These are phyloP conservation scores for Marasmius tenuissimus DNA, from an alignment of 1,284 basidiomycete species.

Conservation along the genomic window DNA sequence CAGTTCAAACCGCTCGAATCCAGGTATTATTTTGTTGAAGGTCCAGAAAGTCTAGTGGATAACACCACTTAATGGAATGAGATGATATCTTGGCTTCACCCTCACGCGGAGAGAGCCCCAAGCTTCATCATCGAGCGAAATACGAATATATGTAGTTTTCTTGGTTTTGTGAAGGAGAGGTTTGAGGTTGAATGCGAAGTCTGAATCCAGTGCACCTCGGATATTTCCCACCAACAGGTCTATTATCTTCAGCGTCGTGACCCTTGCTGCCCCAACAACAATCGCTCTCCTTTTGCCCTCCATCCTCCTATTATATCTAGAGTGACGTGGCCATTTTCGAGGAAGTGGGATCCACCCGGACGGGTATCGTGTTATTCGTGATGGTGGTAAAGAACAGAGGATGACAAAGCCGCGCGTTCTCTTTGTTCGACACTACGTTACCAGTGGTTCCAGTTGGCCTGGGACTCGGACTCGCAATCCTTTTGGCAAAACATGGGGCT, in stretches of 20 bases:
- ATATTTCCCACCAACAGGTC: too few species aligned
- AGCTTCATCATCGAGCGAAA: too few species aligned
- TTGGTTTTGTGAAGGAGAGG: too few species aligned
- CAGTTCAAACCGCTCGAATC: too few species aligned
- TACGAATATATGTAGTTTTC: too few species aligned
- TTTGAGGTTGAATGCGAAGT: too few species aligned
- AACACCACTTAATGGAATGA: too few species aligned
- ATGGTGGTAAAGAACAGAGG: neutral
- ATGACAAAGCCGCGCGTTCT: neutral
- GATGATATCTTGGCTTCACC: too few species aligned
- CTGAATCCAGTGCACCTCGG: too few species aligned
- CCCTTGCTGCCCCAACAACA: neutral
- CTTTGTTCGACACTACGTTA: slow-evolving; percentile 62
- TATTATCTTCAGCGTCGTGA: neutral
- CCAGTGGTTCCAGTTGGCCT: slow-evolving; percentile 83
- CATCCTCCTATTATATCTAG: neutral
- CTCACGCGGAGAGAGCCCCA: too few species aligned
- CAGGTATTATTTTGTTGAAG: too few species aligned
- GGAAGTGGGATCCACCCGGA: neutral
- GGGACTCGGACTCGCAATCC: slow-evolving; percentile 70
- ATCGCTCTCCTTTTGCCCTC: neutral
- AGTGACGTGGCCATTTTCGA: neutral
- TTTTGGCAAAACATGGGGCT: slow-evolving; percentile 72
- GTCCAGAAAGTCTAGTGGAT: too few species aligned
- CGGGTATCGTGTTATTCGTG: neutral